A percentile compares a stretch with the other conserved stretches of the same genome.
Evolutionary conservation across 1,139 yeast genomes (phyloP).

Genomic region (Pneumocystis carinii): DNA sequence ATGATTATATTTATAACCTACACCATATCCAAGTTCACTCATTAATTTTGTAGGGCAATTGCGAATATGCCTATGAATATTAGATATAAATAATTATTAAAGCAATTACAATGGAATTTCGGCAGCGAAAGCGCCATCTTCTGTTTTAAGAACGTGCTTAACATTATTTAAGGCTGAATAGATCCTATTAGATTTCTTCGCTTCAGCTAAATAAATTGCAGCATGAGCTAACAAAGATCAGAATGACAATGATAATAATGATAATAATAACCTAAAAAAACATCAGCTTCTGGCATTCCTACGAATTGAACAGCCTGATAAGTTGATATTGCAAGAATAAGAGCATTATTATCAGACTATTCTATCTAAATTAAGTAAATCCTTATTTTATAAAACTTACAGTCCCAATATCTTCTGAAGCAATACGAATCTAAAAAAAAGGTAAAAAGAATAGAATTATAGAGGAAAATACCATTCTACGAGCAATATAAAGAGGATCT

Average conservation of each 20-base stretch:
- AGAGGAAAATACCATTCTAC: slow-evolving; percentile 53
- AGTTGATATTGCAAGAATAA: slow-evolving; percentile 77
- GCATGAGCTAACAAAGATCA: slow-evolving; percentile 47
- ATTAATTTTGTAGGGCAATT: slow-evolving; percentile 88
- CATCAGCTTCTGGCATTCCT: slow-evolving; percentile 95
- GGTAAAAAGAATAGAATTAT: slow-evolving; percentile 52
- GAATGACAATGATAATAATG: not conserved
- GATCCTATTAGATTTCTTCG: slow-evolving; percentile 72
- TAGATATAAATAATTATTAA: not conserved
- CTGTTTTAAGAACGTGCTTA: slow-evolving; percentile 40
- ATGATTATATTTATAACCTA: slow-evolving; percentile 80
- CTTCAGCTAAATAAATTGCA: slow-evolving; percentile 71
- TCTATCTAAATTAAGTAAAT: slow-evolving; percentile 27
- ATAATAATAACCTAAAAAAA: slow-evolving; percentile 32
- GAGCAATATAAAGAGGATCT: slow-evolving; percentile 78
- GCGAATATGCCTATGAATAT: slow-evolving; percentile 41
- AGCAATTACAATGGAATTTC: slow-evolving; percentile 40
- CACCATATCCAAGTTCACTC: slow-evolving; percentile 76
- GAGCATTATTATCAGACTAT: slow-evolving; percentile 48
- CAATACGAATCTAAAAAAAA: slow-evolving; percentile 28
- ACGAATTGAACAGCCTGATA: slow-evolving; percentile 78
- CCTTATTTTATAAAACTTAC: slow-evolving; percentile 40
- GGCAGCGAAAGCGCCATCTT: slow-evolving; percentile 43
- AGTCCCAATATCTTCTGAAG: slow-evolving; percentile 19
- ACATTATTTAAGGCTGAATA: slow-evolving; percentile 64